These are phyloP conservation scores for Ophiostoma pallidulum DNA, from an alignment of 2,329 filamentous ascomycete genomes.

Conservation along the genomic window DNA sequence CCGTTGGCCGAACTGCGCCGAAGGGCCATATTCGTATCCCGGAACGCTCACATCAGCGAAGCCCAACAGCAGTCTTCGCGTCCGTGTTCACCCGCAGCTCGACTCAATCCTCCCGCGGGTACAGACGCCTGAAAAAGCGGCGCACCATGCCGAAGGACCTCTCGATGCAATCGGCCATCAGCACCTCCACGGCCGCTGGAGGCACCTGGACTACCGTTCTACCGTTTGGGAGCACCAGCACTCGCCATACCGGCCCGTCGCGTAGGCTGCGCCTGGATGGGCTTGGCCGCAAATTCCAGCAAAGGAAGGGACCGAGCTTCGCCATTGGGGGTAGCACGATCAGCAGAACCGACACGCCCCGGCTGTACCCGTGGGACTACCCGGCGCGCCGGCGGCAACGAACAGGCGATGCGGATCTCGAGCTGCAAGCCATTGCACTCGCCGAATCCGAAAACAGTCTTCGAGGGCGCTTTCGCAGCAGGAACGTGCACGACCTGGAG, in stretches of 20 bases:
- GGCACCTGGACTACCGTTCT: conserved; percentile 4
- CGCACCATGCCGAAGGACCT: background rate
- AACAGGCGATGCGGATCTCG: conserved; percentile 12
- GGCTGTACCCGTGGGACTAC: conserved; percentile 20
- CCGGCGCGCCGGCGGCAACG: conserved; percentile 9
- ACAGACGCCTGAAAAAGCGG: conserved; percentile 5
- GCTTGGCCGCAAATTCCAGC: background rate
- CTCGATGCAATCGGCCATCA: conserved; percentile 1
- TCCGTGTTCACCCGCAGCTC: conserved; percentile 1
- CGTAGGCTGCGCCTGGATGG: conserved; percentile 8
- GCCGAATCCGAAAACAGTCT: background rate
- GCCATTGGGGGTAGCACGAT: background rate
- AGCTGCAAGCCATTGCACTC: conserved; percentile 14
- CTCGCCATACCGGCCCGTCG: background rate
- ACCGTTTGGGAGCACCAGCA: conserved; percentile 7
- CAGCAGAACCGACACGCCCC: conserved; percentile 9
- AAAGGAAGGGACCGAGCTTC: background rate
- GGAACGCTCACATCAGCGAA: background rate
- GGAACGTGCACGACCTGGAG: conserved; percentile 9
- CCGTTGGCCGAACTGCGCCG: conserved; percentile 12
- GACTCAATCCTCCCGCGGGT: conserved; percentile 1
- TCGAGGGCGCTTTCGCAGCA: too few species aligned
- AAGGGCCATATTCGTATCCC: background rate
- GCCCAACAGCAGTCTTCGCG: background rate
- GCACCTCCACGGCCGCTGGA: background rate